Evolutionary conservation across 306 rosid genomes (phyloP), one percentile per base, ranked within the genome.

Genomic region (Dalbergia cochinchinensis): DNA sequence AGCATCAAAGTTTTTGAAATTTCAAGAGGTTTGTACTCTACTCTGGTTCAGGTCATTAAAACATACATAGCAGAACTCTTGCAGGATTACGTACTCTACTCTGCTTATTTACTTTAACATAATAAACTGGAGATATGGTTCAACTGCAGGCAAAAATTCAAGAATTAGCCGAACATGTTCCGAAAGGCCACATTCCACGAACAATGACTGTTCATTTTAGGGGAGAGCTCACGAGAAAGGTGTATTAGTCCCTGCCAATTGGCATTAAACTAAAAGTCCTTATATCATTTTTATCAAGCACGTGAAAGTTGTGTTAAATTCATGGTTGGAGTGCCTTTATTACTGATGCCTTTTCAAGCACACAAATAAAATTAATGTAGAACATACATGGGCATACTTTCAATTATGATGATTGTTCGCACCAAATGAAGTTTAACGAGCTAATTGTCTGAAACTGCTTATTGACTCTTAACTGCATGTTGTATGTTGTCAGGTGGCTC

Each of bases 141-240:
- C 39, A 79, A 82, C 71, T 89, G 86, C 94, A 96, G 99, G 99
- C 97, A 14, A 96, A 96, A 91, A 83, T 96, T 83, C 98, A 96
- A 86, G 99, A 96, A 83, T 90, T 96, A 82, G 81, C 99, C 79
- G 99, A 96, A 58, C 97, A 96, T 83, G 98, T 96, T 59, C 99
- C 99, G 39, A 96, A 96, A 84, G 99, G 99, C 53, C 99, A 96
- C 78, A 93, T 96, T 83, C 98, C 99, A 37, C 87, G 99, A 70
- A 83, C 99, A 77, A 93, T 96, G 98, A 87, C 98, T 18, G 94
- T 91, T 71, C 99, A 91, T 86, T 87, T 96, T n/a, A 86, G 98
- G 86, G 99, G 99, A 78, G 99, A 96, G 80, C 94, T 96, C 78
- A 96, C 98, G 2, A 91, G 99, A 87, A 96, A 93, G 98, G 99